A percentile compares a stretch with the other conserved stretches of the same genome.
Conservation (phyloP, 768 basidiomycete species). For the Epithele typhae region DNA sequence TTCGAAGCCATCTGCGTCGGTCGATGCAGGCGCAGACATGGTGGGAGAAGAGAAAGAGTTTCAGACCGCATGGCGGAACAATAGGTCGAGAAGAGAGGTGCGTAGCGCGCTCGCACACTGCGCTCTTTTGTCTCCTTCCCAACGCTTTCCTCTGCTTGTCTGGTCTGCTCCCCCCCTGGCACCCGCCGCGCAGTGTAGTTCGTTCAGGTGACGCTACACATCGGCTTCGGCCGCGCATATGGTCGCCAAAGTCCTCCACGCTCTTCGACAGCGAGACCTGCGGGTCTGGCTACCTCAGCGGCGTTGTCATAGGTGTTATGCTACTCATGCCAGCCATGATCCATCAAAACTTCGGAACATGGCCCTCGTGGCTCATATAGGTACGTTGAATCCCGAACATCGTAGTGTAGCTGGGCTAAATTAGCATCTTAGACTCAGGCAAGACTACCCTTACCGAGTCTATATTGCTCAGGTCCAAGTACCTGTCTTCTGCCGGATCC, state of each 20-base stretch:
- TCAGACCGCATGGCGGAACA: slow-evolving; percentile 6
- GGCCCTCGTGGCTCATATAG: slow-evolving; percentile 87
- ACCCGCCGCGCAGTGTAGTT: too few species aligned
- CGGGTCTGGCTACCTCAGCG: slow-evolving; percentile 1
- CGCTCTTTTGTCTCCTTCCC: too few species aligned
- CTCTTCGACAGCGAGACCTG: not conserved
- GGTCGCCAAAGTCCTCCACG: too few species aligned
- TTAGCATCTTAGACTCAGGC: slow-evolving; percentile 62
- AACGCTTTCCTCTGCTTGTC: too few species aligned
- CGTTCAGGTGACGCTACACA: too few species aligned
- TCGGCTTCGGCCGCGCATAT: too few species aligned
- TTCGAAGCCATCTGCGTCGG: slow-evolving; percentile 16
- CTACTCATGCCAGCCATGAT: slow-evolving; percentile 24
- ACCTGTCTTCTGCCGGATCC: slow-evolving; percentile 69
- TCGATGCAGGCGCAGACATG: slow-evolving; percentile 6
- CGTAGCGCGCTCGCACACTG: too few species aligned
- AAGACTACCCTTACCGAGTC: slow-evolving; percentile 90
- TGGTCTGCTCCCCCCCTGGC: too few species aligned
- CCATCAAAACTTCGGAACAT: slow-evolving; percentile 60
- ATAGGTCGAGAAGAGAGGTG: slow-evolving; percentile 4
- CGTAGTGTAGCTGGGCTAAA: slow-evolving; percentile 15
- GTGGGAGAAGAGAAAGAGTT: not conserved
- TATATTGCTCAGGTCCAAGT: slow-evolving; percentile 71
- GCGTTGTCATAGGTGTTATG: slow-evolving; percentile 15
- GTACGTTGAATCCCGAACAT: too few species aligned